Conservation (phyloP, 139 green algal genomes). For the Micromonas pusilla region DNA sequence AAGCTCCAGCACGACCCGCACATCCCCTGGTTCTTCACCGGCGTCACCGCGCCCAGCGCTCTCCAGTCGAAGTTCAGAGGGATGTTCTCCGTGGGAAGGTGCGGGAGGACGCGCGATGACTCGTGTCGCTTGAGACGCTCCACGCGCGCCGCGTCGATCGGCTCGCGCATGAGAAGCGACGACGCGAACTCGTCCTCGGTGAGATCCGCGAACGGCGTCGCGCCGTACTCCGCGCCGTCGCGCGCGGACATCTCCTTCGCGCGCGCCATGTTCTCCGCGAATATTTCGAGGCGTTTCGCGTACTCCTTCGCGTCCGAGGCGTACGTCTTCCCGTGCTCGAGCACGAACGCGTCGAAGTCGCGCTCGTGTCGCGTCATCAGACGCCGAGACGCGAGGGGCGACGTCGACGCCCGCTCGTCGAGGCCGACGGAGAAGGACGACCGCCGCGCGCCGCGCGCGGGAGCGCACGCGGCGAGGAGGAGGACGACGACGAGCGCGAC, state of each 20-base stretch:
- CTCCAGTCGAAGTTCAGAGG: slow-evolving; percentile 56
- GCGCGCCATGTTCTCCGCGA: slow-evolving; percentile 9
- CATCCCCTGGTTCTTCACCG: slow-evolving; percentile 63
- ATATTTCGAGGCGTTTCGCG: slow-evolving; percentile 24
- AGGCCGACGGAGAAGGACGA: no score
- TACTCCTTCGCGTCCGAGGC: slow-evolving; percentile 18
- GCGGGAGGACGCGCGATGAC: not conserved
- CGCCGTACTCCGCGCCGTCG: slow-evolving; percentile 16
- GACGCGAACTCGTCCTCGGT: slow-evolving; percentile 45
- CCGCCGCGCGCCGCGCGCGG: no score
- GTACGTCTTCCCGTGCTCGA: not conserved
- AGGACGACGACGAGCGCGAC: no score
- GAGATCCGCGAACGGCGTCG: slow-evolving; percentile 40
- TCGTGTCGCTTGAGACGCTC: not conserved
- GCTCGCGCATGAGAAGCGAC: slow-evolving; percentile 33
- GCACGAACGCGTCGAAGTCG: not conserved
- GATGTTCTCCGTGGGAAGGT: slow-evolving; percentile 36
- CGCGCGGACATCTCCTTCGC: not conserved
- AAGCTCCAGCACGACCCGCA: slow-evolving; percentile 58
- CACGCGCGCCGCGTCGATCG: not conserved
- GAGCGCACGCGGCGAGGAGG: no score
- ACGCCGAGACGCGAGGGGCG: no score
- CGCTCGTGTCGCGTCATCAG: no score
- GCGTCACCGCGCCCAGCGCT: slow-evolving; percentile 46
- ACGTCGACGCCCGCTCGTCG: no score